Base-by-base conservation (phyloP, 75 land plant species). In the Picea sitchensis region DNA sequence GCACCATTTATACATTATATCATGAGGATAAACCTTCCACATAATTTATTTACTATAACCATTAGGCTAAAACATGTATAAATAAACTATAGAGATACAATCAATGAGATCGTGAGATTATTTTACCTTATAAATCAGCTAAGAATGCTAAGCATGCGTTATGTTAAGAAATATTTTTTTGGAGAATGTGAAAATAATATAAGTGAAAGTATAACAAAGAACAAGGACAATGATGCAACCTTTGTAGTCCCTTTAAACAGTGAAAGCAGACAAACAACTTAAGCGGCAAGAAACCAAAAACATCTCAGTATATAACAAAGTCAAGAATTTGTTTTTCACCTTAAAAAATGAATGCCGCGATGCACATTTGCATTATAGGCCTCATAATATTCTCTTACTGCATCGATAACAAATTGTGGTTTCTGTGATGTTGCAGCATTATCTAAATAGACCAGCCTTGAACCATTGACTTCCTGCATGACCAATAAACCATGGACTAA, bases 341-440 rank as follows among this genome's bases (percentile, higher is more conserved):
- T 96, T 59, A 96, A 79, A 61, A 77, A 82, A 81, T 96, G 99
- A 41, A 96, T 86, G 2, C 98, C 99, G 36, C 99, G 95, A 32
- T 96, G 99, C 5, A 96, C 99, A 85, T 94, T 96, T 1, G 99
- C 80, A 80, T 96, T 96, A 73, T 86, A 96, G 30, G 76, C 69
- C 64, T 89, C 84, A 59, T 92, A 96, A 79, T 96, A 94, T 4
- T 92, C 85, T 44, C 80, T 73, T 69, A 92, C 65, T 17, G 83
- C 88, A 41, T 89, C 78, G 78, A 96, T 73, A 8, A 96, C 99
- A 61, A 82, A 38, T 12, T 68, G 31, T 7, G 99, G 99, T 82
- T 96, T 96, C 82, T 96, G 99, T 12, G 99, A 96, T 5, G 99
- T 96, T 5, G 99, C 99, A 14, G 95, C 99, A 84, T 88, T 96